A percentile compares a stretch with the other conserved stretches of the same genome.
phyloP scores from a whole-genome alignment of 257 asterid genomes.

The Solanum clarkiae region DNA sequence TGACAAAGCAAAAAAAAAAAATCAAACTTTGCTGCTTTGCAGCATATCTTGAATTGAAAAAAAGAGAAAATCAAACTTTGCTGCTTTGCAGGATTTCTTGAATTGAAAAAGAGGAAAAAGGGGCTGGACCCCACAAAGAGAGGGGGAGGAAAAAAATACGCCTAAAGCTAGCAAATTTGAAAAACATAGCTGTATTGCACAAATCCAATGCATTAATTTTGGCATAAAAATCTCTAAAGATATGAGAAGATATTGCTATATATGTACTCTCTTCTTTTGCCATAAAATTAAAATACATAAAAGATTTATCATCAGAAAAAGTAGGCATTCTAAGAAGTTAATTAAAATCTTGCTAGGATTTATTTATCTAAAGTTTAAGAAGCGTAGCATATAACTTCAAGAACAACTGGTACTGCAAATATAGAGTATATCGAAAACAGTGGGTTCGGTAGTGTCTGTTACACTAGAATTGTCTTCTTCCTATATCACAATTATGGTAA shows the following conservation, averaged over 20 bases:
- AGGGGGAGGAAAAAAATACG: neutral
- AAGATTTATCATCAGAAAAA: no score
- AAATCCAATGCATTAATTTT: neutral
- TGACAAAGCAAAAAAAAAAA: no score
- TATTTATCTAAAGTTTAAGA: neutral
- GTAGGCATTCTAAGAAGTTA: neutral
- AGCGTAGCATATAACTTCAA: neutral
- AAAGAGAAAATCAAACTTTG: no score
- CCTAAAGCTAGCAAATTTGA: neutral
- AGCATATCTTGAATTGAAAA: no score
- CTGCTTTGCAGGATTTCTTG: no score
- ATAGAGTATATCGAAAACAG: neutral
- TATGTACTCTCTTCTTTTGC: neutral
- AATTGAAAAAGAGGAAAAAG: no score
- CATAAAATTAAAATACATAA: neutral
- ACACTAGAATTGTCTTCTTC: neutral
- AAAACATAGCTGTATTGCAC: neutral
- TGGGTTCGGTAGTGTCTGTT: neutral
- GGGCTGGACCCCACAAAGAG: no score
- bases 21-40: no score
- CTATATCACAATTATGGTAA: neutral
- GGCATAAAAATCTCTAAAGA: neutral
- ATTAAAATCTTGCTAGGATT: neutral
- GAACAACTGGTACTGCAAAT: neutral
- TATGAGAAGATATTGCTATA: neutral